These are phyloP conservation scores for Trichoderma hamatum DNA, from an alignment of 2,329 filamentous ascomycete species.

Conservation along the genomic window DNA sequence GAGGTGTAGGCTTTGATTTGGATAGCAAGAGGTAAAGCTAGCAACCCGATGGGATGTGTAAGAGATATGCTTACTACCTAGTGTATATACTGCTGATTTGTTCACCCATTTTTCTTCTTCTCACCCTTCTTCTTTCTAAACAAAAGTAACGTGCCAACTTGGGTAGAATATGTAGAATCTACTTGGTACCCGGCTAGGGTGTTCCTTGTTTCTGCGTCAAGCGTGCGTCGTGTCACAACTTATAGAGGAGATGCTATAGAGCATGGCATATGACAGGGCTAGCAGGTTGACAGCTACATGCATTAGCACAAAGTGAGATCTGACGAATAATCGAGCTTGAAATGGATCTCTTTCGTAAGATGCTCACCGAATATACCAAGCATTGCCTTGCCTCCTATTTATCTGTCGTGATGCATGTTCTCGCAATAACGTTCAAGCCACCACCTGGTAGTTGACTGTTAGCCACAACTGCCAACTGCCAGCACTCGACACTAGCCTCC, in stretches of 20 bases:
- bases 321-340: neutral
- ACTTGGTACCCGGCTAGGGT: neutral
- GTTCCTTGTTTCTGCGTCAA: neutral
- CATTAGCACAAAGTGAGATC: neutral
- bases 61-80: neutral
- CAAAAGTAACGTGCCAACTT: neutral
- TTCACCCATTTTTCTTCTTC: neutral
- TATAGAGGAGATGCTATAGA: neutral
- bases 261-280: neutral
- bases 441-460: neutral
- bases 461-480: neutral
- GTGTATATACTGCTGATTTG: neutral
- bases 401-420: neutral
- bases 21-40: neutral
- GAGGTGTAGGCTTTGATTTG: slow-evolving; percentile 9
- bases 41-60: slow-evolving; percentile 10
- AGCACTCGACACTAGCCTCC: neutral
- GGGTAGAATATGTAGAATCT: neutral
- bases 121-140: neutral
- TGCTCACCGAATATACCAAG: neutral
- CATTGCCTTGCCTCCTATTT: neutral
- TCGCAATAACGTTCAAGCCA: neutral
- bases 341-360: neutral
- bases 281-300: neutral
- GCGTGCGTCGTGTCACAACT: neutral